Percentiles rank a stretch among this genome's conserved stretches.
phyloP scores from a whole-genome alignment of 2,329 filamentous ascomycete genomes.

The Leptographium procerum region DNA sequence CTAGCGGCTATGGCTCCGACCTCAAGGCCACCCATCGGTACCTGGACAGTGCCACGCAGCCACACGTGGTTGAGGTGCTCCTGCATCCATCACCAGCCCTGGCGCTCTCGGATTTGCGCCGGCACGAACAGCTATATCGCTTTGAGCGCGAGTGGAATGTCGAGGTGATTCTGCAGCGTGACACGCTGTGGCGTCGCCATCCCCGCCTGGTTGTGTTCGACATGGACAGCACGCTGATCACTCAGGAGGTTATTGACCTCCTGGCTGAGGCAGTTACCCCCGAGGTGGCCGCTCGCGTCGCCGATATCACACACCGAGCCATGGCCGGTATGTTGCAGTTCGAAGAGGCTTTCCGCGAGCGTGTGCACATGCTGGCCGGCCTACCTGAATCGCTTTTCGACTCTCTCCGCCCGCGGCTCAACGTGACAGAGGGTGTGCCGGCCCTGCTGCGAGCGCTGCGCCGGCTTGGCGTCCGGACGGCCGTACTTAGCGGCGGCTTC shows the following conservation, averaged over 20 bases:
- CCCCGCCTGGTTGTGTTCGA: slow-evolving; percentile 90
- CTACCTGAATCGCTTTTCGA: slow-evolving; percentile 71
- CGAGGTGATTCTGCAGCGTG: slow-evolving; percentile 66
- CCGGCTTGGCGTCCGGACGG: slow-evolving; percentile 71
- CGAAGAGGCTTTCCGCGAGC: slow-evolving; percentile 66
- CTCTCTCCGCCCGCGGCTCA: slow-evolving; percentile 60
- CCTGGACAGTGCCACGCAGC: slow-evolving; percentile 48
- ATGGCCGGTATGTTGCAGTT: slow-evolving; percentile 98
- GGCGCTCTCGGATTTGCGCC: slow-evolving; percentile 57
- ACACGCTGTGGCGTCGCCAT: slow-evolving; percentile 63
- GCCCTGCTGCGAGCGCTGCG: slow-evolving; percentile 66
- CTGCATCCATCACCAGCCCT: slow-evolving; percentile 50
- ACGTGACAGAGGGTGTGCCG: slow-evolving; percentile 69
- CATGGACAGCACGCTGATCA: slow-evolving; percentile 96
- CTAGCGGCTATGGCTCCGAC: slow-evolving; percentile 23
- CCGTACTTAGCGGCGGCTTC: slow-evolving; percentile 88
- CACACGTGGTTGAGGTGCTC: slow-evolving; percentile 54
- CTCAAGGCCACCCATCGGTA: slow-evolving; percentile 52
- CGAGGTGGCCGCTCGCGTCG: slow-evolving; percentile 70
- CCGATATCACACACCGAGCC: slow-evolving; percentile 79
- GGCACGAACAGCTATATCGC: slow-evolving; percentile 69
- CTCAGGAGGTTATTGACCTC: slow-evolving; percentile 95
- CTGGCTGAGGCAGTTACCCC: slow-evolving; percentile 66
- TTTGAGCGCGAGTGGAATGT: slow-evolving; percentile 87
- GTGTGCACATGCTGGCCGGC: slow-evolving; percentile 71